Evolutionary conservation across 768 basidiomycete genomes (phyloP), one percentile per base, ranked within the genome.

Genomic region (Lactarius hengduanensis): DNA sequence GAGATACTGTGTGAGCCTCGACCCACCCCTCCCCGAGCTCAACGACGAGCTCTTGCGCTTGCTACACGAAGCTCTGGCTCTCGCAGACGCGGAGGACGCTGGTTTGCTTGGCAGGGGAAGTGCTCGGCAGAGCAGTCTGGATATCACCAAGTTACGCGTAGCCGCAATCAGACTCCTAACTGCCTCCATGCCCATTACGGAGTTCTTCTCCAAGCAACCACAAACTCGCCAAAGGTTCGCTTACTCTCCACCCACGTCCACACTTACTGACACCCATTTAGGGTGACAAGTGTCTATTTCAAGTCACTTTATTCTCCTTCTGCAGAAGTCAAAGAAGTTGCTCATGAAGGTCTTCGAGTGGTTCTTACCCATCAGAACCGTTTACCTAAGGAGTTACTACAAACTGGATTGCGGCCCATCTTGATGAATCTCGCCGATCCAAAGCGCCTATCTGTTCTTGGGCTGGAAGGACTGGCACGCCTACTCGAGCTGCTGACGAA

Each of bases 401-500:
- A 99, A 76, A 92, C 93, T 0, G 97, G 97, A 3, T 79, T 99
- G 32, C 90, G 96, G 22, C 97, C 97, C 0, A 98, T 99, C 70
- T 77, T 98, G 64, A 97, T 98, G 90, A 98, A 98, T 74, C 85
- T 99, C 30, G 95, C 96, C 2, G 97, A 98, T 77, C 92, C 96
- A 43, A 96, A 96, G 73, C 87, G 94, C 41, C 83, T 99, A 40
- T 95, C 94, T 8, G 91, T 97, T 30, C 85, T 92, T 5, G 96
- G 96, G 11, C 75, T 96, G 63, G 95, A 99, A 75, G 97, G 97
- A 3, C 81, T 99, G 28, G 96, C 96, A 15, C 88, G 96, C 15
- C 83, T 99, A 58, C 81, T 99, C 58, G 94, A 97, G 75, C 84
- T 99, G 8, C 79, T 99, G 63, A 97, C 95, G 45, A 98, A 98